Conservation (phyloP, 73 alveolate genomes). For the Effrenium voratum region DNA sequence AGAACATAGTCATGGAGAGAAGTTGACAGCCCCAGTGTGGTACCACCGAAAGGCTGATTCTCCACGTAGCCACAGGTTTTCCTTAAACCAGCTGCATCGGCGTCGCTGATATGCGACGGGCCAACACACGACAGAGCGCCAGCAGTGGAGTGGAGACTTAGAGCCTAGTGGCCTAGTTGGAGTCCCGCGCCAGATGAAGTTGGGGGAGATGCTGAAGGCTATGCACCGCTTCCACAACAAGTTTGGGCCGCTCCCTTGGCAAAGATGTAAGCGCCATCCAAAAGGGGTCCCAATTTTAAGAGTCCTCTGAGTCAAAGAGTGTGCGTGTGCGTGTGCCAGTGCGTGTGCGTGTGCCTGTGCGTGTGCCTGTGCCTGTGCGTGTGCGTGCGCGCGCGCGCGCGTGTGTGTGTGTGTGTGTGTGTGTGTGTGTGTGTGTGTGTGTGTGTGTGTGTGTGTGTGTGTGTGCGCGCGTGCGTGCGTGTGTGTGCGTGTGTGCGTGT, state of each 20-base stretch:
- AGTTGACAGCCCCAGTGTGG: too few relatives aligned
- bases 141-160: too few relatives aligned
- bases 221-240: conserved; percentile 57
- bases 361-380: not conserved
- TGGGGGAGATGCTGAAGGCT: conserved; percentile 61
- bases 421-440: not conserved
- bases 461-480: not conserved
- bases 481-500: not conserved
- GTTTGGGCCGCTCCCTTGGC: conserved; percentile 10
- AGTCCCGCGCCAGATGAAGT: conserved; percentile 8
- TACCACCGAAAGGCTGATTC: too few relatives aligned
- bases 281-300: too few relatives aligned
- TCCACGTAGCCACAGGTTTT: too few relatives aligned
- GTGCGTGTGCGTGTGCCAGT: not conserved
- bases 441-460: not conserved
- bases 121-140: too few relatives aligned
- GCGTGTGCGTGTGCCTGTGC: not conserved
- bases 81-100: too few relatives aligned
- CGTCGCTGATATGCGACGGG: too few relatives aligned
- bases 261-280: too few relatives aligned
- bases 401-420: not conserved
- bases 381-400: not conserved
- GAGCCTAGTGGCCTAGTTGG: too few relatives aligned
- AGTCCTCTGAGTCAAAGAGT: too few relatives aligned
- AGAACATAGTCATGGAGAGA: too few relatives aligned